Evolutionary conservation across 441 rosid genomes (phyloP).

Genomic region (Metrosideros polymorpha): DNA sequence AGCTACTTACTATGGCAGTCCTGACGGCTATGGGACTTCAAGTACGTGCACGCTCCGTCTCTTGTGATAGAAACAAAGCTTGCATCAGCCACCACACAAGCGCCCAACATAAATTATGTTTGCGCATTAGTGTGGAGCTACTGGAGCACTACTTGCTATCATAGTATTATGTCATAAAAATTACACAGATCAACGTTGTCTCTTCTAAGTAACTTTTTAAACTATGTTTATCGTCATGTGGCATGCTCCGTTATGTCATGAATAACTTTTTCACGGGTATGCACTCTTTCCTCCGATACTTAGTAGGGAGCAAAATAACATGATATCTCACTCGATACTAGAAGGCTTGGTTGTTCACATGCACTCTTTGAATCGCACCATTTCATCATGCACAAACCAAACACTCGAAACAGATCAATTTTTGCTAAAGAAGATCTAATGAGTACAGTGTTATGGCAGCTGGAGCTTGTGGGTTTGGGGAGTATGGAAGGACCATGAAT

Average conservation of each 20-base stretch:
- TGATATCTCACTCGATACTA: background rate
- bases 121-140: no score
- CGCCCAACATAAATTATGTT: no score
- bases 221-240: background rate
- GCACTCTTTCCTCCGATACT: background rate
- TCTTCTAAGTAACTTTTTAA: background rate
- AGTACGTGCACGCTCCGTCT: constrained; percentile 28
- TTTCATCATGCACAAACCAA: background rate
- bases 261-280: background rate
- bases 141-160: background rate
- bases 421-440: background rate
- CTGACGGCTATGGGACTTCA: constrained; percentile 72
- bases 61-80: background rate
- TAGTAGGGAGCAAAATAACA: background rate
- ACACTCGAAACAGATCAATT: background rate
- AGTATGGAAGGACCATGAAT: constrained; percentile 61
- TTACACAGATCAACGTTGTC: background rate
- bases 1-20: constrained; percentile 87
- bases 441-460: constrained; percentile 15
- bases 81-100: background rate
- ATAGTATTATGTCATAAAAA: background rate
- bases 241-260: background rate
- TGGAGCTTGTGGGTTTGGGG: constrained; percentile 87
- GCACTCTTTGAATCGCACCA: background rate
- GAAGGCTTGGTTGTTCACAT: background rate